phyloP scores from a whole-genome alignment of 306 rosid species.

The Spatholobus suberectus region DNA sequence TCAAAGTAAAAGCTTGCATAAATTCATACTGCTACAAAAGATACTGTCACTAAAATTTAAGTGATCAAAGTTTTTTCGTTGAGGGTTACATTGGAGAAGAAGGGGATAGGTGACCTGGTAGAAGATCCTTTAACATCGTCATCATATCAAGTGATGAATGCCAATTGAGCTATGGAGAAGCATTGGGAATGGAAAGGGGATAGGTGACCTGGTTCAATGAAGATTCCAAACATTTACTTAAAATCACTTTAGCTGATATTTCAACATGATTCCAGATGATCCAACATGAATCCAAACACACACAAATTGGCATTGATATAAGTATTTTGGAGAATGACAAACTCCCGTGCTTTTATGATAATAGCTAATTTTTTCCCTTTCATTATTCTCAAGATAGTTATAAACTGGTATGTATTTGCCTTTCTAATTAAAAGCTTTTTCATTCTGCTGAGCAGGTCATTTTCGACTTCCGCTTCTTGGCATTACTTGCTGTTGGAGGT shows the following conservation, averaged over 20 bases:
- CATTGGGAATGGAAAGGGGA: too few species aligned
- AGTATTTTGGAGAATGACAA: slow-evolving; percentile 14
- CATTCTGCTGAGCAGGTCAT: slow-evolving; percentile 65
- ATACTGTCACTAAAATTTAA: too few species aligned
- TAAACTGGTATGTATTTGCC: slow-evolving; percentile 21
- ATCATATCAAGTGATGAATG: neutral
- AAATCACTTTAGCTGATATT: neutral
- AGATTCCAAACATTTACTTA: neutral
- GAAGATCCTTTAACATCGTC: neutral
- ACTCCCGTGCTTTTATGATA: neutral
- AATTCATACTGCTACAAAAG: too few species aligned
- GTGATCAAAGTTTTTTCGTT: neutral
- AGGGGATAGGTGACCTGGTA: neutral
- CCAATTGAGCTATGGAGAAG: neutral
- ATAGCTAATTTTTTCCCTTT: neutral
- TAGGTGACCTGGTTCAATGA: neutral
- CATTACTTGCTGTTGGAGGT: slow-evolving; percentile 90
- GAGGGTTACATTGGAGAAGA: neutral
- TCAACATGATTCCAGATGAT: neutral
- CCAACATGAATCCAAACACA: neutral
- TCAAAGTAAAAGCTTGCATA: neutral
- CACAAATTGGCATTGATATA: neutral
- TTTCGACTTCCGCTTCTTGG: slow-evolving; percentile 96
- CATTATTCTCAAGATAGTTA: slow-evolving; percentile 1
- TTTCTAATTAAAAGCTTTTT: slow-evolving; percentile 14